Percentiles rank a stretch among this genome's conserved stretches.
Conservation (phyloP, 106 monocot species). For the Dioscorea dumetorum region DNA sequence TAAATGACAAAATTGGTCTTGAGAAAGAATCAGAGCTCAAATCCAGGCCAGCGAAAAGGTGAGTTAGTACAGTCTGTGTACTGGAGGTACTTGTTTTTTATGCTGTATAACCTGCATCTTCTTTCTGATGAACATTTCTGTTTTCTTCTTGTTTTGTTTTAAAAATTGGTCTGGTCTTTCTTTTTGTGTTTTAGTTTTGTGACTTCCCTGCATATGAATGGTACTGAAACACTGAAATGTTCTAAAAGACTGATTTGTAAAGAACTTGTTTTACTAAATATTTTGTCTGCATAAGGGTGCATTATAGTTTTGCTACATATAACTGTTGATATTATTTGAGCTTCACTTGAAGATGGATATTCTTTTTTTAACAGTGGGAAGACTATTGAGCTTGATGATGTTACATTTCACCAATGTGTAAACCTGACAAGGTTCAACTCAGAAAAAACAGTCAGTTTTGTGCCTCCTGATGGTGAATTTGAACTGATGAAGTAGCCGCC, state of each 20-base stretch:
- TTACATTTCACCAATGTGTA: slow-evolving; percentile 98
- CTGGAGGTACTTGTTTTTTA: too few species aligned
- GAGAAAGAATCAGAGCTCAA: slow-evolving; percentile 97
- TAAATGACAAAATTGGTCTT: slow-evolving; percentile 99
- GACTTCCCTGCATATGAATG: too few species aligned
- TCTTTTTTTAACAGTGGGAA: slow-evolving; percentile 63
- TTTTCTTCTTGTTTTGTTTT: too few species aligned
- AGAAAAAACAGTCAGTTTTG: slow-evolving; percentile 99
- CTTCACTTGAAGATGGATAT: neutral
- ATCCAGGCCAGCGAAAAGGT: slow-evolving; percentile 92
- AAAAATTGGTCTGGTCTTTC: too few species aligned
- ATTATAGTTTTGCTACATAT: too few species aligned
- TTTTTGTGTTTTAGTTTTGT: too few species aligned
- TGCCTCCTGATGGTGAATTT: slow-evolving; percentile 99
- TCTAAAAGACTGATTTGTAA: too few species aligned
- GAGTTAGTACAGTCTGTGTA: neutral
- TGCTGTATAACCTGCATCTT: too few species aligned
- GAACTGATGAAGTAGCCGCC: slow-evolving; percentile 94
- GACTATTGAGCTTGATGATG: slow-evolving; percentile 99
- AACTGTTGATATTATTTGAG: neutral
- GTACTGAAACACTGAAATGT: too few species aligned
- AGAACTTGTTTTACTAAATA: too few species aligned
- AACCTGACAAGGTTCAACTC: slow-evolving; percentile 99
- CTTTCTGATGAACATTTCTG: too few species aligned
- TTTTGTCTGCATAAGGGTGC: too few species aligned